phyloP scores from a whole-genome alignment of 2,329 filamentous ascomycete species.

The Botrytis squamosa region DNA sequence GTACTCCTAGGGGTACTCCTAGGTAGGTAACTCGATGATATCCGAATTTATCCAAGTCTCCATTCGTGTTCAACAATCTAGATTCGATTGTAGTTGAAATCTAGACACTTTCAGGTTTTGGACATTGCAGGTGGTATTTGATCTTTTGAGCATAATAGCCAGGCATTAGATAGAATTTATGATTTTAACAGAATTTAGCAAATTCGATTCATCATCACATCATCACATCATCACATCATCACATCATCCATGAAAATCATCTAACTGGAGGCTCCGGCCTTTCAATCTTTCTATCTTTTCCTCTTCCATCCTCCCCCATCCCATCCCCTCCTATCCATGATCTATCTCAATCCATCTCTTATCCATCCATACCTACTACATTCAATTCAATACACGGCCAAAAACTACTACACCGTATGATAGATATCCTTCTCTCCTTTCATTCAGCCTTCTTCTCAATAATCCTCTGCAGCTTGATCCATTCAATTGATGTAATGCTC shows the following conservation, averaged over 20 bases:
- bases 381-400: background rate
- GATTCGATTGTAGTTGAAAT: background rate
- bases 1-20: too few relatives aligned
- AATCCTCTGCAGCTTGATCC: background rate
- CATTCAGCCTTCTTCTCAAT: background rate
- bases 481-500: background rate
- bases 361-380: background rate
- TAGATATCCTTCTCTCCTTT: background rate
- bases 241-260: too few relatives aligned
- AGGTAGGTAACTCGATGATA: background rate
- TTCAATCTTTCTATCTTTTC: too few relatives aligned
- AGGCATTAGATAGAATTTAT: too few relatives aligned
- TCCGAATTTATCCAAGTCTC: background rate
- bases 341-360: too few relatives aligned
- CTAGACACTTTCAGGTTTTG: background rate
- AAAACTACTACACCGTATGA: background rate
- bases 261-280: too few relatives aligned
- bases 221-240: too few relatives aligned
- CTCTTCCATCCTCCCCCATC: too few relatives aligned
- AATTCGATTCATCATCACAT: too few relatives aligned
- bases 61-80: background rate
- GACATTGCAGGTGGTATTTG: too few relatives aligned
- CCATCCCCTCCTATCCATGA: too few relatives aligned
- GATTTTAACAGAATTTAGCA: too few relatives aligned
- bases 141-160: background rate